Conservation (phyloP, 2,329 filamentous ascomycete species). For the Aschersonia sp. region DNA sequence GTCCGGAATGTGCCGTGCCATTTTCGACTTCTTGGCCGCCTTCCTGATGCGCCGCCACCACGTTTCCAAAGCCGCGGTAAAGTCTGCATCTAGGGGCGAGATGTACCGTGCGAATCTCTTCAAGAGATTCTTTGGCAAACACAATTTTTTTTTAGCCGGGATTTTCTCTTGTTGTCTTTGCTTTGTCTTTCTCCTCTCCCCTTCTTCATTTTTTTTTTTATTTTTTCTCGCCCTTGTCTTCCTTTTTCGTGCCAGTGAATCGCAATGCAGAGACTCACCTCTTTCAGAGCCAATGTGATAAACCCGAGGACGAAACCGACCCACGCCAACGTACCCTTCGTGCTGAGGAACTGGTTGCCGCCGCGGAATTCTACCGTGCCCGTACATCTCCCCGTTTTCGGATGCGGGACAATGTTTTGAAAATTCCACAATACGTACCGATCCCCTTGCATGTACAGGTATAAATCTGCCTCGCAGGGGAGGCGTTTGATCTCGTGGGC, state of each 20-base stretch:
- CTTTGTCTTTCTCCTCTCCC: background rate
- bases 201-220: background rate
- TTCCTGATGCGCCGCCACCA: constrained; percentile 20
- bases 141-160: no score
- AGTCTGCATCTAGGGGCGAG: constrained; percentile 14
- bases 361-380: constrained; percentile 24
- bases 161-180: no score
- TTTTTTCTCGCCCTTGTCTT: background rate
- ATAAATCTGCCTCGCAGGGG: constrained; percentile 15
- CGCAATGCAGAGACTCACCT: constrained; percentile 11
- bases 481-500: constrained; percentile 14
- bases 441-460: constrained; percentile 22
- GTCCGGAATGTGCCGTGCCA: constrained; percentile 18
- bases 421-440: constrained; percentile 26
- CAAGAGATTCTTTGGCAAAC: constrained; percentile 14
- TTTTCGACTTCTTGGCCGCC: constrained; percentile 19
- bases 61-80: constrained; percentile 12
- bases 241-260: background rate
- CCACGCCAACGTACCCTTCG: constrained; percentile 21
- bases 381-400: constrained; percentile 20
- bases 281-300: constrained; percentile 19
- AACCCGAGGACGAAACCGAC: constrained; percentile 24
- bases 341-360: constrained; percentile 22
- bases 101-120: constrained; percentile 13
- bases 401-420: constrained; percentile 21